These are phyloP conservation scores for Leishmania martiniquensis DNA, from an alignment of 208 protist genomes.

Conservation along the genomic window DNA sequence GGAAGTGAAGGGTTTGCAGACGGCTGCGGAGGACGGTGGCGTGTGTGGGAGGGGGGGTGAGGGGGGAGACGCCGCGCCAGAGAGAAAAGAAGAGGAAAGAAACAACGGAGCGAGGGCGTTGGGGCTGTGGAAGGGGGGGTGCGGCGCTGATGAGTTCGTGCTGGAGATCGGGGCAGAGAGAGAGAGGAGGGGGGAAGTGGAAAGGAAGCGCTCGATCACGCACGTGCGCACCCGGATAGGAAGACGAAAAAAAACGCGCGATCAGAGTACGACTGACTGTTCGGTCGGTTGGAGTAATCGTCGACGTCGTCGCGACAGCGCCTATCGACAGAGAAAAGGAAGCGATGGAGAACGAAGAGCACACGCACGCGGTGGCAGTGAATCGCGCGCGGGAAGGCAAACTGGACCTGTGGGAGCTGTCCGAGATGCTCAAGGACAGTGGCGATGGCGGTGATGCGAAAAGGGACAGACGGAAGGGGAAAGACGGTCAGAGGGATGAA, in stretches of 20 bases:
- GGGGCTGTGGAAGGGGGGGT: neutral
- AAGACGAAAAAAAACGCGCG: neutral
- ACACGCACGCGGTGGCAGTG: neutral
- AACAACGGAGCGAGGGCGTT: neutral
- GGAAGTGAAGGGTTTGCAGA: too few species aligned
- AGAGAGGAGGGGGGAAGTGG: neutral
- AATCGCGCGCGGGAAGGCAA: neutral
- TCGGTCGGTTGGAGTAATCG: neutral
- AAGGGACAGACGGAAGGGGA: neutral
- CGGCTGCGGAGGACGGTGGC: neutral
- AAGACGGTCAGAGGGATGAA: neutral
- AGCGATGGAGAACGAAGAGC: neutral
- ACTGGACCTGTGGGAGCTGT: neutral
- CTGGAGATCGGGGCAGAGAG: neutral
- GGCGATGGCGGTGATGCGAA: neutral
- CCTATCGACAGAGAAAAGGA: neutral
- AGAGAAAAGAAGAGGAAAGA: too few species aligned
- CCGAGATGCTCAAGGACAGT: neutral
- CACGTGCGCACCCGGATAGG: neutral
- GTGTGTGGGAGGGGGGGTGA: neutral
- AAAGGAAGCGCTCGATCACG: neutral
- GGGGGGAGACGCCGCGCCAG: neutral
- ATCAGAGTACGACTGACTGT: constrained; percentile 1
- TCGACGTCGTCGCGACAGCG: neutral
- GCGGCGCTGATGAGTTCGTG: neutral